Conservation (phyloP, 2,329 filamentous ascomycete genomes). For the Ophiostoma sp. region DNA sequence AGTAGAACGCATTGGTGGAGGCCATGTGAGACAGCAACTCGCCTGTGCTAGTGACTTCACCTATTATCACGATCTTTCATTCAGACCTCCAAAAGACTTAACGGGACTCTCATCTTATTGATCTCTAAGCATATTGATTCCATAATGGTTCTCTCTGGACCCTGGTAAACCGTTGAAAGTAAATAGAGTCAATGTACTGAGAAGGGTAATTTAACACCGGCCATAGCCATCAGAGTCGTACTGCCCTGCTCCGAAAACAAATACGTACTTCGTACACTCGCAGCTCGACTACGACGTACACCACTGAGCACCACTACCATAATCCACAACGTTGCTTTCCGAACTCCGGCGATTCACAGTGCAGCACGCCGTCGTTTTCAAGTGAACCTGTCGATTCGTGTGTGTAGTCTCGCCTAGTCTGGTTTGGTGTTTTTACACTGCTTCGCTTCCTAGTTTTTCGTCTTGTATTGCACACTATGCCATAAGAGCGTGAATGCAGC, state of each 20-base stretch:
- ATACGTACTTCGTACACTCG: not conserved
- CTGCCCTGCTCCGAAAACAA: too few relatives aligned
- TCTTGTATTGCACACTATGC: not conserved
- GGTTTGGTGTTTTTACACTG: not conserved
- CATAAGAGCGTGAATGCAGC: not conserved
- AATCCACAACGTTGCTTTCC: conserved; percentile 7
- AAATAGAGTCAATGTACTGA: too few relatives aligned
- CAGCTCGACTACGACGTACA: not conserved
- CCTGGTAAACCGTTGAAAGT: too few relatives aligned
- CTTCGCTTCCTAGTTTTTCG: too few relatives aligned
- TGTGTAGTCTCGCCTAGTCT: not conserved
- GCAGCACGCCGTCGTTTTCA: not conserved
- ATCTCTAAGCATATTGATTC: too few relatives aligned
- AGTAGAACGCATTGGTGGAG: not conserved
- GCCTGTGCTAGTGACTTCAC: too few relatives aligned
- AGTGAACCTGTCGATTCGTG: not conserved
- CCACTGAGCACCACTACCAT: not conserved
- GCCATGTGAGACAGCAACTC: not conserved
- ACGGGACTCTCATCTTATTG: not conserved
- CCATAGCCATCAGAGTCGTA: too few relatives aligned
- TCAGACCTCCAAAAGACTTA: too few relatives aligned
- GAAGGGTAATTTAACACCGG: too few relatives aligned
- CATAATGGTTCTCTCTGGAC: too few relatives aligned
- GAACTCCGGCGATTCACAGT: conserved; percentile 9
- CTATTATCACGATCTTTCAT: too few relatives aligned